Conservation (phyloP, 176 grass and related monocot genomes). For the Carex cristatella region DNA sequence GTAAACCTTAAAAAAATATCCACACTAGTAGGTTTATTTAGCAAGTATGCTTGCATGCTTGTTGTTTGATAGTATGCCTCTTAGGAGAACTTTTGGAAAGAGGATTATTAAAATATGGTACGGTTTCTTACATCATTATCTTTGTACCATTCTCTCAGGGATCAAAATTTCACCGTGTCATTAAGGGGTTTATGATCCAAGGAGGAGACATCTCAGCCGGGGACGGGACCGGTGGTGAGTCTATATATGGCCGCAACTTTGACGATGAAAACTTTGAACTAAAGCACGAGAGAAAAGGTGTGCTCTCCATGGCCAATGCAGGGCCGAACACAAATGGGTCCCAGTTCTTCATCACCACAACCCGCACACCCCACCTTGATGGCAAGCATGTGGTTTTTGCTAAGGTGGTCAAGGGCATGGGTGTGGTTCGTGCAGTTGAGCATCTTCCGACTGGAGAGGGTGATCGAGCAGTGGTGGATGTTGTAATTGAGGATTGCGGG, state of each 20-base stretch:
- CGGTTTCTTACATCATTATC: not conserved
- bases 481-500: conserved; percentile 65
- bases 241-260: conserved; percentile 86
- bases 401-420: conserved; percentile 83
- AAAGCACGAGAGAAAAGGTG: conserved; percentile 92
- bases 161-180: conserved; percentile 64
- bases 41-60: not conserved
- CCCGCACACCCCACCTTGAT: conserved; percentile 75
- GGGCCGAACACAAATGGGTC: conserved; percentile 78
- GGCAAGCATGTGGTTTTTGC: conserved; percentile 88
- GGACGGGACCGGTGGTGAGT: conserved; percentile 80
- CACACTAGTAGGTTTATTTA: not conserved
- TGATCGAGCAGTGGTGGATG: conserved; percentile 47
- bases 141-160: conserved; percentile 49
- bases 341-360: conserved; percentile 96
- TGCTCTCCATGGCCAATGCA: conserved; percentile 89
- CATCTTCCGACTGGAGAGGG: conserved; percentile 55
- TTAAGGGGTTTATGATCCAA: conserved; percentile 97
- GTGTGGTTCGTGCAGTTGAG: conserved; percentile 70
- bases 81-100: not conserved
- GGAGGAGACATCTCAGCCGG: conserved; percentile 85
- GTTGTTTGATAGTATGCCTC: not conserved
- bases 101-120: not conserved
- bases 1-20: not conserved
- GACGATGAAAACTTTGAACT: conserved; percentile 83